Conservation (phyloP, 2,329 filamentous ascomycete species). For the Plenodomus lindquistii region DNA sequence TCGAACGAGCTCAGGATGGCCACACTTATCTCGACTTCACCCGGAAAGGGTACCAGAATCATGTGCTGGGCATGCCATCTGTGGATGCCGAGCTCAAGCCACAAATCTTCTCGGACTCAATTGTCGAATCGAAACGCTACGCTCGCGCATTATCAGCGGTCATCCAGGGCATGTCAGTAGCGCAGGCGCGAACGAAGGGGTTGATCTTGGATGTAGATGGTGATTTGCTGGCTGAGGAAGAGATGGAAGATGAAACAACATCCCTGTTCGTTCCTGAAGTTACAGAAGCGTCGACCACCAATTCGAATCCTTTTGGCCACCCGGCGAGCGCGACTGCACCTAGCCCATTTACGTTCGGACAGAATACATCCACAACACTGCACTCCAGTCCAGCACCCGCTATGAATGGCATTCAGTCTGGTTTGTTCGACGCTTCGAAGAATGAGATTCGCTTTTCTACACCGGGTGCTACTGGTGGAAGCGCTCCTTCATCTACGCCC, state of each 20-base stretch:
- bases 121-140: slow-evolving; percentile 63
- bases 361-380: not conserved
- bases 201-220: slow-evolving; percentile 51
- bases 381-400: not conserved
- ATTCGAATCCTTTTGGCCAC: slow-evolving; percentile 10
- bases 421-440: slow-evolving; percentile 34
- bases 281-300: slow-evolving; percentile 9
- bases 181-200: slow-evolving; percentile 53
- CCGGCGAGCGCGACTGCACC: slow-evolving; percentile 1
- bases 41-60: slow-evolving; percentile 45
- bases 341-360: not conserved
- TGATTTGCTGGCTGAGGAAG: slow-evolving; percentile 24
- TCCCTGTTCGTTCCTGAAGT: slow-evolving; percentile 49
- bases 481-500: not conserved
- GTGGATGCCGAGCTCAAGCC: slow-evolving; percentile 35
- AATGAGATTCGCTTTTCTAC: slow-evolving; percentile 31
- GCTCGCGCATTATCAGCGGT: slow-evolving; percentile 60
- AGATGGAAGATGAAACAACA: slow-evolving; percentile 22
- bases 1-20: slow-evolving; percentile 52
- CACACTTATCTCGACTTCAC: slow-evolving; percentile 58
- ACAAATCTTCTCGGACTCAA: slow-evolving; percentile 57
- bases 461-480: not conserved
- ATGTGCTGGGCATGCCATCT: slow-evolving; percentile 22
- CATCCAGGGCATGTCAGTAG: slow-evolving; percentile 60
- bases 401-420: slow-evolving; percentile 16